Evolutionary conservation across 371 early-diverging fungal species (phyloP), one percentile per base, ranked within the genome.

Genomic region (Parasitella parasitica): DNA sequence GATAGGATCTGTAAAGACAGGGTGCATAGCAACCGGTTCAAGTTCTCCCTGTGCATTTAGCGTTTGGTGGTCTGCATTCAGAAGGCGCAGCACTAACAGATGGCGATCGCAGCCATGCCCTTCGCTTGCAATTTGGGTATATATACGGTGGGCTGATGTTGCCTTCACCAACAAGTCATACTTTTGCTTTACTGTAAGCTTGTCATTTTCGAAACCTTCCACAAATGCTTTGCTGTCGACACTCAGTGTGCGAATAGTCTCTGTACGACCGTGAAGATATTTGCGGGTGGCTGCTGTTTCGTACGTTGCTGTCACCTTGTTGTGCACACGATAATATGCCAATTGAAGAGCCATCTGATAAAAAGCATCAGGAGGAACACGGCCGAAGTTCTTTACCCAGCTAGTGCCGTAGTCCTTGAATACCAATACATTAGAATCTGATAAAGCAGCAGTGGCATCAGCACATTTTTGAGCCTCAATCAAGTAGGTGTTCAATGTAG

Each of bases 101-200:
- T 96, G 96, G 6, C 97, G 84, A 70, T 96, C 97, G 35, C 89
- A 79, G 0, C 94, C 97, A 49, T 78, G 70, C 0, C 95, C 97
- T 8, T 87, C 71, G 11, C 88, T 82, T 1, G 93, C 89, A n/a
- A 80, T 79, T 32, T 59, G 62, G 4, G 89, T 81, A 59, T 91
- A 89, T 11, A 71, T 58, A n/a, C 78, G 76, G 67, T 96, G 97
- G 24, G 81, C 71, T 2, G 65, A 69, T 11, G 83, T 71, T 0
- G 97, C 97, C 13, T 73, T 73, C 13, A 71, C 78, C 6, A 95
- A 71, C 2, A 81, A 69, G 1, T 73, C 72, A 54, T 86, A 80
- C 69, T 87, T 90, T 20, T 69, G 20, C 4, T 46, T 32, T 8
- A 9, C 18, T 12, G 20, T 16, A n/a, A 51, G 22, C 0, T 50